Evolutionary conservation across 495 filamentous ascomycete genomes (phyloP), one percentile per base, ranked within the genome.

Genomic region (Schizothecium vesticola): DNA sequence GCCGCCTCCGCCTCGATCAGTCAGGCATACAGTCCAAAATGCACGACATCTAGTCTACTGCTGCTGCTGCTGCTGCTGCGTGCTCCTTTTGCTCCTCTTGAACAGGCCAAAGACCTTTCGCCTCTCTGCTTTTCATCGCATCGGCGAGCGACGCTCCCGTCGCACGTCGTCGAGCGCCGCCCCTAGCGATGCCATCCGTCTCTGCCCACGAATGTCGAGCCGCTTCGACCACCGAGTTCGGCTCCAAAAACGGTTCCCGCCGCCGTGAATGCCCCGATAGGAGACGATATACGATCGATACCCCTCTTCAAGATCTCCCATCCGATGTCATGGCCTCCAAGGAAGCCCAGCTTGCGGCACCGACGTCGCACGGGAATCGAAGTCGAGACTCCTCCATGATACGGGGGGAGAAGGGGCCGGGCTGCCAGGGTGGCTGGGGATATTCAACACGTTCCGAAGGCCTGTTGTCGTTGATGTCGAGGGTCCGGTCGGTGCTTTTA

Each of bases 401-500:
- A 16, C 31, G n/a, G 21, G 11, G 28, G n/a, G 29, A 22, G 21
- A 13, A 33, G n/a, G 12, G n/a, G 8, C 6, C 13, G 5, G 29
- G 21, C 28, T 26, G 59, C n/a, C 56, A 56, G 61, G 16, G 43
- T 10, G 3, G 51, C 26, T 57, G 16, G 26, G 66, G 12, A 60
- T 31, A 21, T 58, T 1, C 56, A 13, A 24, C 6, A 19, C 22
- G 61, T n/a, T 26, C 8, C 22, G 21, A 7, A 29, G 26, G 24
- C 24, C 13, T 63, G 63, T 28, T 59, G 23, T 36, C 66, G 25
- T 10, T 69, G 23, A 28, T 65, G 16, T 56, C 55, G 11, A 21
- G 58, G 59, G 16, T 62, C 56, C 51, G 29, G 25, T 29, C 70
- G 55, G 8, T 74, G 3, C 66, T 82, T 58, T 58, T 78, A 23